These are phyloP conservation scores for Darksidea phi DNA, from an alignment of 495 filamentous ascomycete species.

Conservation along the genomic window DNA sequence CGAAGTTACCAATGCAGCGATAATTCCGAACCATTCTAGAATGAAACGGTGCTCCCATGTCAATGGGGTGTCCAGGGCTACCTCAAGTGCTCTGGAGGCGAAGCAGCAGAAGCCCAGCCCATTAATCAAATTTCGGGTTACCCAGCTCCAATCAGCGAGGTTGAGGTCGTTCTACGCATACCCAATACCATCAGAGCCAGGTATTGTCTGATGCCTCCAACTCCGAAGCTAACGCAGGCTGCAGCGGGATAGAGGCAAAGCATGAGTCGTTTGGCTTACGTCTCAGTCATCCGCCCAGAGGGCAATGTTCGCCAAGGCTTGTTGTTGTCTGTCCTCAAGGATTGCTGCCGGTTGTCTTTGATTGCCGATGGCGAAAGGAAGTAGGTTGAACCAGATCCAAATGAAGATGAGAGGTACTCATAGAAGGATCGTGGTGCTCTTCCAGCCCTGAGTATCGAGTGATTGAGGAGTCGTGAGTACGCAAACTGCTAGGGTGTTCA, in stretches of 20 bases:
- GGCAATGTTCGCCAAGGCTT: constrained; percentile 61
- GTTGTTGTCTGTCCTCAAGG: constrained; percentile 41
- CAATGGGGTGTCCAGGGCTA: constrained; percentile 5
- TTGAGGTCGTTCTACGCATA: constrained; percentile 57
- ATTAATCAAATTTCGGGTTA: constrained; percentile 49
- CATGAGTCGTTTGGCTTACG: constrained; percentile 38
- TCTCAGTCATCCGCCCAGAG: constrained; percentile 42
- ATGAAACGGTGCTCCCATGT: constrained; percentile 24
- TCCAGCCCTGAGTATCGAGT: neutral
- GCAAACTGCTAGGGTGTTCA: neutral
- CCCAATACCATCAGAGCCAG: no score
- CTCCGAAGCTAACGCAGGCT: no score
- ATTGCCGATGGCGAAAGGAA: constrained; percentile 10
- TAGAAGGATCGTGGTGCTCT: neutral
- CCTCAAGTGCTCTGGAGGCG: constrained; percentile 37
- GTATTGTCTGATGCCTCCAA: no score
- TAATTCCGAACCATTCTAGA: constrained; percentile 47
- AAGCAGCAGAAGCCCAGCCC: constrained; percentile 45
- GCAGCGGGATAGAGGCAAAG: neutral
- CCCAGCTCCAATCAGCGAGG: constrained; percentile 47
- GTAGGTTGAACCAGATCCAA: neutral
- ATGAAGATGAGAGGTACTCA: neutral
- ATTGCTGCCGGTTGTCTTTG: neutral
- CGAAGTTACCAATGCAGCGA: constrained; percentile 48
- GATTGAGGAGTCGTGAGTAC: neutral